phyloP scores from a whole-genome alignment of 805 yeast species.

The Lipomyces spencermartinsiae region DNA sequence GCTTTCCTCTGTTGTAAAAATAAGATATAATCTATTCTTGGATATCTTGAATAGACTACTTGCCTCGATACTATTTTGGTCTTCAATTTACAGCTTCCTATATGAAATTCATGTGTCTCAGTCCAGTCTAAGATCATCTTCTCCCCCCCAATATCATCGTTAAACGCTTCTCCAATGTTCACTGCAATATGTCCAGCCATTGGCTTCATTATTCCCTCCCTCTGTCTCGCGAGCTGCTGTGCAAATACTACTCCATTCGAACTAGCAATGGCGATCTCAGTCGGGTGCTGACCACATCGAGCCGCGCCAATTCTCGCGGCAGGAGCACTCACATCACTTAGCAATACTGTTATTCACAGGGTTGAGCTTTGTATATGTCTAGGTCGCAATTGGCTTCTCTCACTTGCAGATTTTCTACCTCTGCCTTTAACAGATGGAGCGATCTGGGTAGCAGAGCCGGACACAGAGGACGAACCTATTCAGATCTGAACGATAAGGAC shows the following conservation, averaged over 20 bases:
- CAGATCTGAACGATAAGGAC: neutral
- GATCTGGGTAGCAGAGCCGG: neutral
- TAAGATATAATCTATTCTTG: no score
- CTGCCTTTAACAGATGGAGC: neutral
- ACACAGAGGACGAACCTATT: neutral
- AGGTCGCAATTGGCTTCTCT: no score
- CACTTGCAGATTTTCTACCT: no score
- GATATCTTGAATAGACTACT: no score
- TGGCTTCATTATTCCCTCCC: conserved; percentile 58
- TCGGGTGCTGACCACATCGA: conserved; percentile 80
- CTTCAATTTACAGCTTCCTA: no score
- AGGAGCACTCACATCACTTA: conserved; percentile 94
- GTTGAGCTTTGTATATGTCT: neutral
- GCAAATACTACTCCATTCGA: conserved; percentile 70
- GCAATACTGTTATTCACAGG: conserved; percentile 58
- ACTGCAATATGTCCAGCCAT: conserved; percentile 27
- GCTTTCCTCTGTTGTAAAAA: no score
- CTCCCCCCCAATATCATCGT: conserved; percentile 10
- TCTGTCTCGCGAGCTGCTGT: conserved; percentile 77
- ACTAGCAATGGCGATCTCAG: conserved; percentile 69
- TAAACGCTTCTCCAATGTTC: conserved; percentile 30
- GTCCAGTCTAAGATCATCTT: no score
- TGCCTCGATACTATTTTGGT: no score
- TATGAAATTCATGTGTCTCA: no score
- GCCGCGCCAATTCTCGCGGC: conserved; percentile 80